These are phyloP conservation scores for Cucumis variabilis DNA, from an alignment of 331 rosid genomes.

Conservation along the genomic window DNA sequence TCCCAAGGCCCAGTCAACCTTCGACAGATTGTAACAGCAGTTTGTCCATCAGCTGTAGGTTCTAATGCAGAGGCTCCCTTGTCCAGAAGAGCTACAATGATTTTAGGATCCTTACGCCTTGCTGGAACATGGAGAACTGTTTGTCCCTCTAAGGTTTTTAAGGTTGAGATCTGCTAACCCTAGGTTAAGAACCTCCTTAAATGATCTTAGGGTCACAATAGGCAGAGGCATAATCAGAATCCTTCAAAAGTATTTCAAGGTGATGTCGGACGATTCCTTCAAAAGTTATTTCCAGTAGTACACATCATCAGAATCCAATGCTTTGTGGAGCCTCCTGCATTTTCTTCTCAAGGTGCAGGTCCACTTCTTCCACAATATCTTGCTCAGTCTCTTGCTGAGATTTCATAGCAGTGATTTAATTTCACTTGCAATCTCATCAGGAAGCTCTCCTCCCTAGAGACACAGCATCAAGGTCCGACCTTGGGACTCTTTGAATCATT, in stretches of 20 bases:
- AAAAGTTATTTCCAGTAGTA: constrained; percentile 75
- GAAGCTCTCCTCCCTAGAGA: constrained; percentile 79
- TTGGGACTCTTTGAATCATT: constrained; percentile 37
- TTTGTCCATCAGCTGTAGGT: constrained; percentile 77
- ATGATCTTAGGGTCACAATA: constrained; percentile 85
- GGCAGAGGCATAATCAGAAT: constrained; percentile 83
- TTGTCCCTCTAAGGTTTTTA: constrained; percentile 60
- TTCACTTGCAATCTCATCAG: constrained; percentile 52
- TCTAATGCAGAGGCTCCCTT: constrained; percentile 72
- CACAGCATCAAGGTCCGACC: constrained; percentile 66
- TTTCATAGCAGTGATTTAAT: constrained; percentile 48
- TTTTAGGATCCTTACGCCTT: constrained; percentile 78
- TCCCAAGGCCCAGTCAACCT: constrained; percentile 85
- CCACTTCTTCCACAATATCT: constrained; percentile 45
- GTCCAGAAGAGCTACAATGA: constrained; percentile 67
- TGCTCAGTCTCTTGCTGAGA: constrained; percentile 44
- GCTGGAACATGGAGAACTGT: constrained; percentile 87
- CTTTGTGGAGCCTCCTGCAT: constrained; percentile 63
- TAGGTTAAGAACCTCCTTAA: constrained; percentile 67
- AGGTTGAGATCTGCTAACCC: constrained; percentile 62
- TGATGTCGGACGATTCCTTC: constrained; percentile 57
- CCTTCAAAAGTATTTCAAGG: constrained; percentile 79
- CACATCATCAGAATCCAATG: constrained; percentile 90
- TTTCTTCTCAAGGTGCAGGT: constrained; percentile 50
- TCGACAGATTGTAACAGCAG: constrained; percentile 80